phyloP scores from a whole-genome alignment of 2,329 filamentous ascomycete genomes.

The Xylaria sp. region DNA sequence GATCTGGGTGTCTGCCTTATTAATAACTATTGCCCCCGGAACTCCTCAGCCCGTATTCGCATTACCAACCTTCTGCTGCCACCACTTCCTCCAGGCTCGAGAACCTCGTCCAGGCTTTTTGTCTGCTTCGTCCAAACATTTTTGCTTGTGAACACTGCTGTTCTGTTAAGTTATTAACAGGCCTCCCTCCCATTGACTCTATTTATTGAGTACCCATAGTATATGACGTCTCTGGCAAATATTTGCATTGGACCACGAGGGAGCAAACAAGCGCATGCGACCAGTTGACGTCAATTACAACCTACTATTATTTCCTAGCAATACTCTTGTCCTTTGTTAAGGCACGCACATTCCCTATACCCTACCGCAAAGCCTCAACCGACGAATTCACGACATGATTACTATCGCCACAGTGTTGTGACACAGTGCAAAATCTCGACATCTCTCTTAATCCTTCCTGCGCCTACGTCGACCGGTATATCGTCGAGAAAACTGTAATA shows the following conservation, averaged over 20 bases:
- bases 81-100: not conserved
- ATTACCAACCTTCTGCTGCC: constrained; percentile 21
- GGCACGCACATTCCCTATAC: not conserved
- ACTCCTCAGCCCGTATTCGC: constrained; percentile 16
- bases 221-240: not conserved
- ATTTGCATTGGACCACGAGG: not conserved
- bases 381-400: not conserved
- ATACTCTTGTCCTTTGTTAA: not conserved
- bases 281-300: not conserved
- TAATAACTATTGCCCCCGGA: constrained; percentile 31
- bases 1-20: constrained; percentile 2
- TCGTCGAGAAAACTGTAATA: not conserved
- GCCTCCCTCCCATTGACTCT: not conserved
- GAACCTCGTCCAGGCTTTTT: not conserved
- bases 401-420: not conserved
- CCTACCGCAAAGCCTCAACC: not conserved
- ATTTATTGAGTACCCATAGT: not conserved
- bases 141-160: not conserved
- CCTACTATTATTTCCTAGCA: not conserved
- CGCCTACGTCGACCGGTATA: not conserved
- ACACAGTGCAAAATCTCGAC: constrained; percentile 12
- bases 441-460: not conserved
- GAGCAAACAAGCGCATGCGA: not conserved
- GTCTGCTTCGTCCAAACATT: not conserved
- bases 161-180: not conserved